phyloP scores from a whole-genome alignment of 148 eudicot species.

The Mesembryanthemum crystallinum region DNA sequence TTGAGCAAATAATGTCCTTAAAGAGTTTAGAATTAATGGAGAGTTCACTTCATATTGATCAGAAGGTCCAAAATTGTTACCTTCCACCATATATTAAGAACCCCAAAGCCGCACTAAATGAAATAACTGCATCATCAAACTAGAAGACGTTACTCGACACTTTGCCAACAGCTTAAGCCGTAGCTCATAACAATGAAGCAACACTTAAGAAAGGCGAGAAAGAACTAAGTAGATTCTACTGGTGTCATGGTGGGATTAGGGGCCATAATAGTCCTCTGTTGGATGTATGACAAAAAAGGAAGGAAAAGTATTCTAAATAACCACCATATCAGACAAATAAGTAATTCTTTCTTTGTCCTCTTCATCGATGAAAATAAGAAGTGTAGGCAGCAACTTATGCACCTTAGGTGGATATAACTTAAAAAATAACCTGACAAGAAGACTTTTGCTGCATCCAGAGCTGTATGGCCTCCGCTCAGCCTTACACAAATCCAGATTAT shows the following conservation, averaged over 20 bases:
- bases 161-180: background rate
- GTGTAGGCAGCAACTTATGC: background rate
- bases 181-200: background rate
- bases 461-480: constrained; percentile 34
- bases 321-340: too few species aligned
- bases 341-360: background rate
- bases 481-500: constrained; percentile 53
- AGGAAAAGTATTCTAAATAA: too few species aligned
- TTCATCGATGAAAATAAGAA: background rate
- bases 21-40: background rate
- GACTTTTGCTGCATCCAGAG: constrained; percentile 42
- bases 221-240: background rate
- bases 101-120: constrained; percentile 55
- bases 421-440: constrained; percentile 47
- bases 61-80: constrained; percentile 19
- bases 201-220: background rate
- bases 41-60: constrained; percentile 1
- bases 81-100: constrained; percentile 65
- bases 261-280: too few species aligned
- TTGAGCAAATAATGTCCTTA: background rate
- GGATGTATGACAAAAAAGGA: too few species aligned
- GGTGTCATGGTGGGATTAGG: too few species aligned
- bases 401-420: background rate
- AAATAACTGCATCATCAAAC: constrained; percentile 39
- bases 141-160: background rate